Evolutionary conservation across 2,329 filamentous ascomycete species (phyloP).

Genomic region (Zasmidium cellare): DNA sequence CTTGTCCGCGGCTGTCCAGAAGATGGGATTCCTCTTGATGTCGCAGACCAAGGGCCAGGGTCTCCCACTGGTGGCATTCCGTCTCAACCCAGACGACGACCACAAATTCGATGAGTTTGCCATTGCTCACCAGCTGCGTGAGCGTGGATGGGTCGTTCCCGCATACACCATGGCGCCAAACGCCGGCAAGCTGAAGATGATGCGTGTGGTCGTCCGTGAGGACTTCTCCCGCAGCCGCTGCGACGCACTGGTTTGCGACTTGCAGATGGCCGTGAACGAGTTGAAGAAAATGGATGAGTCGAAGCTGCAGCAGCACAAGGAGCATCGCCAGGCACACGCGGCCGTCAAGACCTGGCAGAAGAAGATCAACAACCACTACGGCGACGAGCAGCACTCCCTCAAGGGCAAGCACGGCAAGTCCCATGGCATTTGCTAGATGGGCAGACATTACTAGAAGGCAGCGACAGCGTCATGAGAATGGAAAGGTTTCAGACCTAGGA

Average conservation of each 20-base stretch:
- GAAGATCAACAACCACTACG: slow-evolving; percentile 48
- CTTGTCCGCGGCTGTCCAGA: slow-evolving; percentile 69
- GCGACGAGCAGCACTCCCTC: slow-evolving; percentile 80
- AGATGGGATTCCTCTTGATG: slow-evolving; percentile 84
- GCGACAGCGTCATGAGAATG: neutral
- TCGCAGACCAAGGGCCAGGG: slow-evolving; percentile 75
- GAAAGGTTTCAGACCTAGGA: neutral
- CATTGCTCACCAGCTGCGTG: slow-evolving; percentile 77
- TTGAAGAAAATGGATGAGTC: slow-evolving; percentile 74
- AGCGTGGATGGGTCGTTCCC: slow-evolving; percentile 88
- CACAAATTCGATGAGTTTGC: slow-evolving; percentile 58
- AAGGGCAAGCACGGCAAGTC: slow-evolving; percentile 91
- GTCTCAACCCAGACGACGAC: slow-evolving; percentile 60
- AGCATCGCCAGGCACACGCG: slow-evolving; percentile 37
- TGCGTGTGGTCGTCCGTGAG: slow-evolving; percentile 88
- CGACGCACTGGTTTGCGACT: slow-evolving; percentile 73
- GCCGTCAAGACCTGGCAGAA: slow-evolving; percentile 27
- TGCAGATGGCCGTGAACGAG: slow-evolving; percentile 72
- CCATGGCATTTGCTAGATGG: slow-evolving; percentile 72
- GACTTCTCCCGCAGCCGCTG: slow-evolving; percentile 84
- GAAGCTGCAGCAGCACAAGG: slow-evolving; percentile 67
- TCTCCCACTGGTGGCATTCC: slow-evolving; percentile 87
- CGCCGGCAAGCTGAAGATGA: slow-evolving; percentile 80
- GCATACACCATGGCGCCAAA: slow-evolving; percentile 97
- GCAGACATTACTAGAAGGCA: neutral